Conservation (phyloP, 75 land plant genomes). For the Cryptomeria japonica region DNA sequence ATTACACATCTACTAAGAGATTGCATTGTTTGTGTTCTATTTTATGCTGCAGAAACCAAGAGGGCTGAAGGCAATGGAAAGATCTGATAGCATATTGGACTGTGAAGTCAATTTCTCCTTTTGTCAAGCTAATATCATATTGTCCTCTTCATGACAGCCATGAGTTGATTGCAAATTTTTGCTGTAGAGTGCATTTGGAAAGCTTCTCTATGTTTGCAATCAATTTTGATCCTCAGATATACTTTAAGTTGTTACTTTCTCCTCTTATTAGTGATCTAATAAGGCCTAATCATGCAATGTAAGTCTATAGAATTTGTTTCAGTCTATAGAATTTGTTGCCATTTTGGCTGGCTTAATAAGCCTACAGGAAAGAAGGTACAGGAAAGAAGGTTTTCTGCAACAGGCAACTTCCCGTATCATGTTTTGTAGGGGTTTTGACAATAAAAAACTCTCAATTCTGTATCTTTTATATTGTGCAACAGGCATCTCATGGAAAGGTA, state of each 20-base stretch:
- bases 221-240: neutral
- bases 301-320: neutral
- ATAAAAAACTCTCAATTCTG: neutral
- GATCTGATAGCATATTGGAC: slow-evolving; percentile 37
- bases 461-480: neutral
- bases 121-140: neutral
- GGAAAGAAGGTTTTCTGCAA: neutral
- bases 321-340: neutral
- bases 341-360: neutral
- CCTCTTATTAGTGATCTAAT: neutral
- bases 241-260: neutral
- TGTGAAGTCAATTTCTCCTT: neutral
- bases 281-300: too few species aligned
- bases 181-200: neutral
- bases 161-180: slow-evolving; percentile 8
- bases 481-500: neutral
- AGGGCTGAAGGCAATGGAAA: slow-evolving; percentile 53
- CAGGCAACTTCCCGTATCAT: neutral
- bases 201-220: slow-evolving; percentile 2
- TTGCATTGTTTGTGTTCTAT: neutral
- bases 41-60: slow-evolving; percentile 35
- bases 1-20: neutral
- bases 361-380: neutral
- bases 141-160: neutral
- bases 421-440: neutral